Conservation (phyloP, 768 basidiomycete species). For the Xerocomus spinulosus region DNA sequence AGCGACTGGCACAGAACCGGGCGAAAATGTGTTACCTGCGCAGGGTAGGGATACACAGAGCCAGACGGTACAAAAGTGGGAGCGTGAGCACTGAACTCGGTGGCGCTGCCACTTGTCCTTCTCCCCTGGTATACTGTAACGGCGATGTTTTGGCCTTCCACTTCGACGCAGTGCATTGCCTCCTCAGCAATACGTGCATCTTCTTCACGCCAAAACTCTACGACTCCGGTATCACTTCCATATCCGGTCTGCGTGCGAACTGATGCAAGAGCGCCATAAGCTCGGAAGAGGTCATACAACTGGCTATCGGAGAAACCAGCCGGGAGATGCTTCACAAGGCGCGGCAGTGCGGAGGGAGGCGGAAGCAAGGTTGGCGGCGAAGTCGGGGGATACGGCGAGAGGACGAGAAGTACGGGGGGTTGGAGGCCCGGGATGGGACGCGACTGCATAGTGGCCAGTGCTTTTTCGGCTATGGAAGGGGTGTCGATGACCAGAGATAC, state of each 20-base stretch:
- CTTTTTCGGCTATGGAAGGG: slow-evolving; percentile 68
- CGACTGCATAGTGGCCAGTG: slow-evolving; percentile 76
- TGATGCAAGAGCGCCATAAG: slow-evolving; percentile 79
- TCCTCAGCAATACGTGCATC: slow-evolving; percentile 77
- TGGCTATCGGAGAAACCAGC: slow-evolving; percentile 59
- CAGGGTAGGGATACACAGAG: slow-evolving; percentile 59
- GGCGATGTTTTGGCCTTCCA: slow-evolving; percentile 81
- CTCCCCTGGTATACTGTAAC: slow-evolving; percentile 74
- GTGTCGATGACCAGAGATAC: slow-evolving; percentile 5
- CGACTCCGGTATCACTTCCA: slow-evolving; percentile 70
- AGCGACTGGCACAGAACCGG: slow-evolving; percentile 1
- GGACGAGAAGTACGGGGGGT: slow-evolving; percentile 56
- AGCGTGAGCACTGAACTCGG: slow-evolving; percentile 70
- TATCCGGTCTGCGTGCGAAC: slow-evolving; percentile 70
- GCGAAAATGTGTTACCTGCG: slow-evolving; percentile 41
- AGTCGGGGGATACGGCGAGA: slow-evolving; percentile 83
- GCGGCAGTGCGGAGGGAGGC: slow-evolving; percentile 69
- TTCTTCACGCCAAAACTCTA: slow-evolving; percentile 87
- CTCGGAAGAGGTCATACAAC: slow-evolving; percentile 81
- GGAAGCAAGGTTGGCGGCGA: slow-evolving; percentile 71
- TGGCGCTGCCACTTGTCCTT: slow-evolving; percentile 47
- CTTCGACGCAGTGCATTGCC: slow-evolving; percentile 77
- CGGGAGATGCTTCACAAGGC: slow-evolving; percentile 83
- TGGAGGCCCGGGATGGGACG: slow-evolving; percentile 60
- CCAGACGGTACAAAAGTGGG: slow-evolving; percentile 73